phyloP scores from a whole-genome alignment of 805 yeast genomes.

The Torulaspora franciscae region DNA sequence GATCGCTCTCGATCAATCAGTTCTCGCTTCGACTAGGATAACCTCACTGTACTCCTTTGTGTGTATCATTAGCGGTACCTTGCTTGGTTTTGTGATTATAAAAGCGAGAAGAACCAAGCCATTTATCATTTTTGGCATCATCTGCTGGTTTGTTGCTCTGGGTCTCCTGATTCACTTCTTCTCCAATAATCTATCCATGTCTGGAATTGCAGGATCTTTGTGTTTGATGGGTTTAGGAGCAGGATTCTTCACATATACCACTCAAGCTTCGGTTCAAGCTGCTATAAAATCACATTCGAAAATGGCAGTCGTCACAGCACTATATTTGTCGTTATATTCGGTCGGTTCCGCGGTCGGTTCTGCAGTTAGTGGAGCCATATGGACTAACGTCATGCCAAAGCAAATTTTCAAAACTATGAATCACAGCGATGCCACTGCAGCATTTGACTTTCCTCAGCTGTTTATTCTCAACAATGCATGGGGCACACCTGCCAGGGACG shows the following conservation, averaged over 20 bases:
- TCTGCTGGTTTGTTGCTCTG: slow-evolving; percentile 54
- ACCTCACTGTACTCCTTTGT: slow-evolving; percentile 59
- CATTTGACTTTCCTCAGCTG: slow-evolving; percentile 47
- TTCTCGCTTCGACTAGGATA: slow-evolving; percentile 59
- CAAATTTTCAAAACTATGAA: slow-evolving; percentile 38
- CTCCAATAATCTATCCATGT: slow-evolving; percentile 42
- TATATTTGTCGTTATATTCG: slow-evolving; percentile 52
- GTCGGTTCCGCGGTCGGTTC: slow-evolving; percentile 63
- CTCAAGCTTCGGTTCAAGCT: slow-evolving; percentile 57
- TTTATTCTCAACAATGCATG: slow-evolving; percentile 45
- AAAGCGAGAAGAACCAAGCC: slow-evolving; percentile 50
- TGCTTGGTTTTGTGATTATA: slow-evolving; percentile 51
- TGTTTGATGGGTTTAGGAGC: slow-evolving; percentile 71
- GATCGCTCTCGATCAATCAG: slow-evolving; percentile 52
- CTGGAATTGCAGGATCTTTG: slow-evolving; percentile 61
- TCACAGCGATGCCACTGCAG: slow-evolving; percentile 36
- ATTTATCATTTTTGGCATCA: slow-evolving; percentile 56
- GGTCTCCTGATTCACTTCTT: slow-evolving; percentile 57
- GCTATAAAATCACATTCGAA: slow-evolving; percentile 52
- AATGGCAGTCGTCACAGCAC: slow-evolving; percentile 57
- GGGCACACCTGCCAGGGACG: slow-evolving; percentile 53
- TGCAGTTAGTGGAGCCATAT: slow-evolving; percentile 62
- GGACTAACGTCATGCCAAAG: slow-evolving; percentile 54
- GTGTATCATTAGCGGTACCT: slow-evolving; percentile 58
- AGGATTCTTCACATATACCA: slow-evolving; percentile 65